A percentile compares a stretch with the other conserved stretches of the same genome.
Conservation (phyloP, 805 yeast genomes). For the Hanseniaspora singularis region DNA sequence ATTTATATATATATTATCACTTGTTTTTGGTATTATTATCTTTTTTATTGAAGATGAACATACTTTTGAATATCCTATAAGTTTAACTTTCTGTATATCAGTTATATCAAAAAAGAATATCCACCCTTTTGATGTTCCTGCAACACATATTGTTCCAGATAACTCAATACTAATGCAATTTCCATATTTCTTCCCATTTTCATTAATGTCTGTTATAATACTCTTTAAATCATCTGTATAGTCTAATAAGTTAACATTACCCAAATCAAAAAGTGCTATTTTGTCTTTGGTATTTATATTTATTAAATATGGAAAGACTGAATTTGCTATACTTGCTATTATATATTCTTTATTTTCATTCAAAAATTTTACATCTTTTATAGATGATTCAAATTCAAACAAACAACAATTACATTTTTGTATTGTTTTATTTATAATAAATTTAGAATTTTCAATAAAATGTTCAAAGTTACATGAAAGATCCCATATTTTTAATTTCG, state of each 20-base stretch:
- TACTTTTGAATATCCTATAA: constrained; percentile 43
- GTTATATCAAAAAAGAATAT: constrained; percentile 37
- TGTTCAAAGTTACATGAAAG: constrained; percentile 28
- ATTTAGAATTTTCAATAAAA: constrained; percentile 6
- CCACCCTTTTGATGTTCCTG: constrained; percentile 77
- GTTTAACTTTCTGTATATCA: constrained; percentile 19
- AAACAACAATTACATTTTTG: constrained; percentile 31
- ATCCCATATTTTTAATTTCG: constrained; percentile 78
- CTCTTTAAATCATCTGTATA: constrained; percentile 9
- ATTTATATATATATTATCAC: constrained; percentile 55
- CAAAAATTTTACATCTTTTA: constrained; percentile 57
- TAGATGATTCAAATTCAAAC: constrained; percentile 51
- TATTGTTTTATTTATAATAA: background rate
- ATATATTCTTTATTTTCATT: constrained; percentile 34
- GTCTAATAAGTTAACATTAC: background rate
- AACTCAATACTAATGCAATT: constrained; percentile 1
- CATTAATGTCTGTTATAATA: constrained; percentile 15
- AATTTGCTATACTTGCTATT: constrained; percentile 54
- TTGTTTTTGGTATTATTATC: constrained; percentile 45
- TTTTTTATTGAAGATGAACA: constrained; percentile 62
- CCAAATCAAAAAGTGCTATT: background rate
- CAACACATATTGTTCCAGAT: constrained; percentile 34
- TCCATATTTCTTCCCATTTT: constrained; percentile 17
- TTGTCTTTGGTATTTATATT: constrained; percentile 16
- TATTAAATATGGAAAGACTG: constrained; percentile 34